Percentiles rank a stretch among this genome's conserved stretches.
Evolutionary conservation across 1,139 yeast genomes (phyloP).

Genomic region (Kodamaea plutei): DNA sequence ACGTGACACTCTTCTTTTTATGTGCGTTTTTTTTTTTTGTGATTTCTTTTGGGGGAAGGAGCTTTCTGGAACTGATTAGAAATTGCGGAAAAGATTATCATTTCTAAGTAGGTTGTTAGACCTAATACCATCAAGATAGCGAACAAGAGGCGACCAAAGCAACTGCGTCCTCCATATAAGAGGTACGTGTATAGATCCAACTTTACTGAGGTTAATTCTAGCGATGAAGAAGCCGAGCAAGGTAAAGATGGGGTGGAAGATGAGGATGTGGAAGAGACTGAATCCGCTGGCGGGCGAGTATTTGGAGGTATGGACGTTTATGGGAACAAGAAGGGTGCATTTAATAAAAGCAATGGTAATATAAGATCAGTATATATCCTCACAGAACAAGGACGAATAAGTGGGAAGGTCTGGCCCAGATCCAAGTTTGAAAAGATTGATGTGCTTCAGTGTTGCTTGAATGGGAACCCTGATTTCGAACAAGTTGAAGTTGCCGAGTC

Average conservation of each 20-base stretch:
- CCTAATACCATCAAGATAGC: constrained; percentile 53
- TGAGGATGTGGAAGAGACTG: constrained; percentile 11
- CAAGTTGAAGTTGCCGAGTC: constrained; percentile 12
- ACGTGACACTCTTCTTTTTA: too few relatives aligned
- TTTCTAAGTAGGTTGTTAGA: too few relatives aligned
- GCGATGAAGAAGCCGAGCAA: constrained; percentile 34
- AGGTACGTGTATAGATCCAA: constrained; percentile 68
- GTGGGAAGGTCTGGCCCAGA: constrained; percentile 38
- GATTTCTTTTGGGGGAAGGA: too few relatives aligned
- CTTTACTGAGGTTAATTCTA: constrained; percentile 27
- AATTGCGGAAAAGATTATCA: too few relatives aligned
- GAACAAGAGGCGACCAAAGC: constrained; percentile 81
- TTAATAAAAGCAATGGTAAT: constrained; percentile 23
- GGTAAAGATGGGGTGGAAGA: too few relatives aligned
- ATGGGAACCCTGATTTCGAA: constrained; percentile 15
- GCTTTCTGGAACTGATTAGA: too few relatives aligned
- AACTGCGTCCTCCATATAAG: constrained; percentile 71
- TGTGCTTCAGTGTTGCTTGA: constrained; percentile 33
- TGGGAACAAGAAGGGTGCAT: constrained; percentile 27
- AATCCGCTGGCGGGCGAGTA: constrained; percentile 4
- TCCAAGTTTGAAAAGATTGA: constrained; percentile 47
- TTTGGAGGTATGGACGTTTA: constrained; percentile 12
- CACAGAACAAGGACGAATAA: constrained; percentile 19
- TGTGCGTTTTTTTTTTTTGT: too few relatives aligned
- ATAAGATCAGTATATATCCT: constrained; percentile 37